phyloP scores from a whole-genome alignment of 1,284 basidiomycete species.

The Phellopilus nigrolimitatus region DNA sequence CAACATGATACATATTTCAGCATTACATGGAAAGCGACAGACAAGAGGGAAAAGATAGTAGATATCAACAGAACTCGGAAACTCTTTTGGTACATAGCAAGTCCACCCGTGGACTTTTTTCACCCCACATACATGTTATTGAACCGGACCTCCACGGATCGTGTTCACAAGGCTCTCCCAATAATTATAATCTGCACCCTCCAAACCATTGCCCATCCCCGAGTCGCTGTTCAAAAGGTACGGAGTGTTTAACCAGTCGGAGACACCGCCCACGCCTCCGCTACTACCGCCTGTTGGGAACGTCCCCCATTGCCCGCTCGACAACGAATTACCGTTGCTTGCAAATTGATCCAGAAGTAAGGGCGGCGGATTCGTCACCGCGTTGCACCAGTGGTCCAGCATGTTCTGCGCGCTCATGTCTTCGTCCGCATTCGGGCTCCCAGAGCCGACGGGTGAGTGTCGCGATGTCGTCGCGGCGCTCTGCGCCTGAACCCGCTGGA shows the following conservation, averaged over 20 bases:
- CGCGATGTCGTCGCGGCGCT: slow-evolving; percentile 37
- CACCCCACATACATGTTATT: no score
- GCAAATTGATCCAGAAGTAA: slow-evolving; percentile 53
- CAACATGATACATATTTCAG: no score
- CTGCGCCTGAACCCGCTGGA: slow-evolving; percentile 57
- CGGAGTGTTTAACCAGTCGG: slow-evolving; percentile 22
- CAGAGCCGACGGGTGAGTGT: slow-evolving; percentile 50
- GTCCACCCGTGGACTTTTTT: background rate
- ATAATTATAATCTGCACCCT: slow-evolving; percentile 72
- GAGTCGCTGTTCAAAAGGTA: slow-evolving; percentile 22
- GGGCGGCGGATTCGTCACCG: slow-evolving; percentile 60
- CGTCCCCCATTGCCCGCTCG: slow-evolving; percentile 36
- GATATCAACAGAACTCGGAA: slow-evolving; percentile 1
- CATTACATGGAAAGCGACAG: no score
- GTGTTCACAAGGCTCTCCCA: slow-evolving; percentile 79
- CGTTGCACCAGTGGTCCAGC: slow-evolving; percentile 77
- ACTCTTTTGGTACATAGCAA: background rate
- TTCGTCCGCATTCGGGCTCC: slow-evolving; percentile 67
- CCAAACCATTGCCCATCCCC: slow-evolving; percentile 38
- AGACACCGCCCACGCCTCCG: slow-evolving; percentile 9
- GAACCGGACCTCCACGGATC: slow-evolving; percentile 51
- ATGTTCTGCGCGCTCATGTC: slow-evolving; percentile 70
- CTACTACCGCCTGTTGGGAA: slow-evolving; percentile 25
- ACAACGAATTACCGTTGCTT: slow-evolving; percentile 26
- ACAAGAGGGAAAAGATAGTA: background rate